Evolutionary conservation across 495 filamentous ascomycete genomes (phyloP), one percentile per base, ranked within the genome.

Genomic region (Rusavskia elegans): DNA sequence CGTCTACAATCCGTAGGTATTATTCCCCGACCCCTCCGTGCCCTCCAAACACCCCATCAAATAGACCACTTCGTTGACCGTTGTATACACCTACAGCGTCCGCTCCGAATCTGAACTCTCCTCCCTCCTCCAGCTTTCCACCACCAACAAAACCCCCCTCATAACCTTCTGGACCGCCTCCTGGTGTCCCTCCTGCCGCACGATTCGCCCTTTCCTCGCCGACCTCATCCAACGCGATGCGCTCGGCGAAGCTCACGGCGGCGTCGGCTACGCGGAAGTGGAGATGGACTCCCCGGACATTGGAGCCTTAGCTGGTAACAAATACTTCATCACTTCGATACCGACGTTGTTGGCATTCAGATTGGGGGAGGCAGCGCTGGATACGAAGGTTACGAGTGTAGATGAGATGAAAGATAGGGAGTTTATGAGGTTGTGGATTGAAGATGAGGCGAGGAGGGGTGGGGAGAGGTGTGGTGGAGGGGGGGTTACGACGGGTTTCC

Each of bases 131-230:
- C 69, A 80, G 41, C 64, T 82, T 41, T 77, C 78, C 0, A 71
- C 80, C 2, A 71, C 75, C n/a, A 66, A 69, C 9, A 65, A 71
- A 20, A 71, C 65, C n/a, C 77, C 82, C 6, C 66, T 86, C 6
- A 67, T 86, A 32, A 85, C 83, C 1, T 65, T 85, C 14, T 87
- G 82, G 83, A 83, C 79, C 1, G 72, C 83, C 1, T 78, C 76
- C 9, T 85, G 73, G 64, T 85, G 81, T 61, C 61, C 71, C 8
- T 76, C 74, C 9, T 87, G 81, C 64, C 67, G 66, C 25, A 56
- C 63, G 16, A 71, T 84, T 19, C 66, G 65, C 3, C 79, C 80
- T 6, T 56, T 83, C 9, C 19, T 86, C 1, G 57, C 63, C 21
- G 61, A 71, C 5, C 58, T 83, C 27, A 63, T 85, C 35, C 67